Percentiles rank a stretch among this genome's conserved stretches.
These are phyloP conservation scores for Leishmania amazonensis DNA, from an alignment of 208 protist species.

Conservation along the genomic window DNA sequence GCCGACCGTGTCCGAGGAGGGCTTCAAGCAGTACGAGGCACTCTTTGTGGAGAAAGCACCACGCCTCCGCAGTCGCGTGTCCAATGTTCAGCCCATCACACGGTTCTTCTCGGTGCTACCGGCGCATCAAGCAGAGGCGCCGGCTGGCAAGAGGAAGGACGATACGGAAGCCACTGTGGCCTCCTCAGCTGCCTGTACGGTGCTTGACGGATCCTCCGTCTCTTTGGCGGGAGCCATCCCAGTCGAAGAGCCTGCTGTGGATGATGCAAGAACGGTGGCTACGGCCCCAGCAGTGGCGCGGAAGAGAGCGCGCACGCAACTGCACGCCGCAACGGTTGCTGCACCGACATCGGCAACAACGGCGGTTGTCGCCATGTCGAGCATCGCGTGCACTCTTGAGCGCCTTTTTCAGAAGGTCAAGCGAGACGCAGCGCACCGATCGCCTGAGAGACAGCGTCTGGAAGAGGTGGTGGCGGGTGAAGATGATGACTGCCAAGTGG, in stretches of 20 bases:
- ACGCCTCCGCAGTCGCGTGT: slow-evolving; percentile 47
- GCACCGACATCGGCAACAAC: background rate
- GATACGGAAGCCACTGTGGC: background rate
- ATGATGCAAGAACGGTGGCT: background rate
- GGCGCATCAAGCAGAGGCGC: background rate
- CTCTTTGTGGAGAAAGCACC: slow-evolving; percentile 74
- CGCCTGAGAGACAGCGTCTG: background rate
- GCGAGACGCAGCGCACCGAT: background rate
- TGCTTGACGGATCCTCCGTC: background rate
- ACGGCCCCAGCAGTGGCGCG: background rate
- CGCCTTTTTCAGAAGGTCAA: background rate
- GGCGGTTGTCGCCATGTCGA: background rate
- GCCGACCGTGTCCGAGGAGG: slow-evolving; percentile 77
- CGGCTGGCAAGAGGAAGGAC: background rate
- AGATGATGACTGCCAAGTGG: slow-evolving; percentile 37
- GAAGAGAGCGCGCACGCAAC: background rate
- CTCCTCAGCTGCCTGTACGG: background rate
- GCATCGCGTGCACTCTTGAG: background rate
- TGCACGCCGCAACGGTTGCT: background rate
- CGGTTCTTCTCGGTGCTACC: slow-evolving; percentile 45
- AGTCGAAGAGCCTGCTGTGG: background rate
- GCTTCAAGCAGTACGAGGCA: slow-evolving; percentile 64
- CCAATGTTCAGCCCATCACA: slow-evolving; percentile 68
- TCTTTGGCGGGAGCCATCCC: background rate
- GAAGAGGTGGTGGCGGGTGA: slow-evolving; percentile 10